phyloP scores from a whole-genome alignment of 2,329 filamentous ascomycete genomes.

The Tolypocladium capitatum region DNA sequence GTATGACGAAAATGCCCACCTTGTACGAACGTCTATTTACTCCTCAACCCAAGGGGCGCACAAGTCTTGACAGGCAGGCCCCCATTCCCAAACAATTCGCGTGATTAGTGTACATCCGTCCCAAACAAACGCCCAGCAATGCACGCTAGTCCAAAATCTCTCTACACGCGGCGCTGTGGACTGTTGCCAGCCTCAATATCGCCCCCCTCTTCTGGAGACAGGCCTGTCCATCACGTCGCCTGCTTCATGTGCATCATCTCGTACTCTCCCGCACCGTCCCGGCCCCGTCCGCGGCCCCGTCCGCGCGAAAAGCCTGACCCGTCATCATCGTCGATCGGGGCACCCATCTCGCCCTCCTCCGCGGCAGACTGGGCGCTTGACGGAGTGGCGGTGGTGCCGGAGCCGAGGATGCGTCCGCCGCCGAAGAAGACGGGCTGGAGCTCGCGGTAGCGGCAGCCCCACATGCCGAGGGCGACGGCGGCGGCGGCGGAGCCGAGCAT shows the following conservation, averaged over 20 bases:
- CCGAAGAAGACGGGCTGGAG: constrained; percentile 81
- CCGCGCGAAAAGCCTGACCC: constrained; percentile 31
- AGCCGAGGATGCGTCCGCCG: constrained; percentile 31
- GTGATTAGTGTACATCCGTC: constrained; percentile 6
- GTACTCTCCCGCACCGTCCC: constrained; percentile 46
- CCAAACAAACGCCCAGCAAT: constrained; percentile 22
- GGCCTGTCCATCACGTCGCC: not conserved
- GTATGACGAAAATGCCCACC: not conserved
- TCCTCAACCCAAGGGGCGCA: not conserved
- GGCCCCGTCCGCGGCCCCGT: constrained; percentile 35
- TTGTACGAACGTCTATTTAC: not conserved
- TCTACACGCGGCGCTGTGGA: not conserved
- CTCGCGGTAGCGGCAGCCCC: constrained; percentile 86
- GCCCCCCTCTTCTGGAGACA: not conserved
- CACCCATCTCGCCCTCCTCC: constrained; percentile 9
- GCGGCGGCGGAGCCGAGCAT: constrained; percentile 33
- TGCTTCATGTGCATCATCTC: constrained; percentile 48
- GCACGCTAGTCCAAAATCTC: constrained; percentile 14
- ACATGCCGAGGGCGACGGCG: constrained; percentile 56
- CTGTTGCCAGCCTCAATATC: not conserved
- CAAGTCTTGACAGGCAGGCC: not conserved
- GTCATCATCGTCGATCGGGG: constrained; percentile 21
- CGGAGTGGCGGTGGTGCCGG: constrained; percentile 6
- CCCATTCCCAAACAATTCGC: not conserved
- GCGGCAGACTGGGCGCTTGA: constrained; percentile 10